phyloP scores from a whole-genome alignment of 306 rosid genomes.

The Mucuna pruriens region DNA sequence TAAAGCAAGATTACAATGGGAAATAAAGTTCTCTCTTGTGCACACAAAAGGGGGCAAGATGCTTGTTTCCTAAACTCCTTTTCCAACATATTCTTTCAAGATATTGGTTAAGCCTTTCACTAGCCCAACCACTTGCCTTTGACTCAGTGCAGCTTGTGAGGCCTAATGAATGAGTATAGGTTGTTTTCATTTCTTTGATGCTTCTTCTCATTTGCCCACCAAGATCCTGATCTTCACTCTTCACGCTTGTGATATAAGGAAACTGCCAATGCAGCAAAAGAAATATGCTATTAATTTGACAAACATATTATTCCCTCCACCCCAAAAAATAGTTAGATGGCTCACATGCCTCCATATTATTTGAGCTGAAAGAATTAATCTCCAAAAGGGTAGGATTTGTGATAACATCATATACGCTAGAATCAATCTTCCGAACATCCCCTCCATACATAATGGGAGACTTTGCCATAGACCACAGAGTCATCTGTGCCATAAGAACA shows the following conservation, averaged over 20 bases:
- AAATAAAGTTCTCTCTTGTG: conserved; percentile 65
- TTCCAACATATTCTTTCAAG: conserved; percentile 81
- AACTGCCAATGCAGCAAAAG: conserved; percentile 62
- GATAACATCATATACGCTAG: conserved; percentile 55
- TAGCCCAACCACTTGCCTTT: conserved; percentile 73
- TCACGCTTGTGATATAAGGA: conserved; percentile 52
- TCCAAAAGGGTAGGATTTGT: conserved; percentile 80
- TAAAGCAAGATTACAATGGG: conserved; percentile 56
- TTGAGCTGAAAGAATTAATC: conserved; percentile 83
- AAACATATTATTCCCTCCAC: conserved; percentile 44
- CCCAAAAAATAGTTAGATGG: conserved; percentile 8
- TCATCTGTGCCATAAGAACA: conserved; percentile 58
- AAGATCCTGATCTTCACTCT: conserved; percentile 40
- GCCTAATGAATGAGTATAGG: conserved; percentile 50
- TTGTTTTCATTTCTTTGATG: conserved; percentile 40
- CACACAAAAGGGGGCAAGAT: conserved; percentile 65
- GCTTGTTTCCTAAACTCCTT: conserved; percentile 46
- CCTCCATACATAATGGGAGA: conserved; percentile 99
- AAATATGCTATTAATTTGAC: conserved; percentile 21
- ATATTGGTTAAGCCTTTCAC: conserved; percentile 50
- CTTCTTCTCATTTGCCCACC: conserved; percentile 49
- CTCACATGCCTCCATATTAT: conserved; percentile 83
- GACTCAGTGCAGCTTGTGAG: conserved; percentile 70
- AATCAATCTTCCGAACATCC: conserved; percentile 81
- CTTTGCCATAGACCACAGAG: conserved; percentile 86